A percentile compares a stretch with the other conserved stretches of the same genome.
Conservation (phyloP, 176 grass and related monocot species). For the Zoysia japonica region DNA sequence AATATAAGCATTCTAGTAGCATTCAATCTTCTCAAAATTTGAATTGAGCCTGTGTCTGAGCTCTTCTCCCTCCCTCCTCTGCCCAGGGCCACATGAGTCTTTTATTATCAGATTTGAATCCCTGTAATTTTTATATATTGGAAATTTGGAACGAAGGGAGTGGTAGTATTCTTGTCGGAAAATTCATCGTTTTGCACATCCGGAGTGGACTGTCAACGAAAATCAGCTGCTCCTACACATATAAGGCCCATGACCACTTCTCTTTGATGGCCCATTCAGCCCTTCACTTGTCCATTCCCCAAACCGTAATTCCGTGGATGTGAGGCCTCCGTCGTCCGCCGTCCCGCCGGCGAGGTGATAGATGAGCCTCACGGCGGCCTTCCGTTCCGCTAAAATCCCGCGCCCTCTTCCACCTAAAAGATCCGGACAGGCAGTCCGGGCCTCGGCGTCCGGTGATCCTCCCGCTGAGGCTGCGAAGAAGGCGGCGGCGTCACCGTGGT, state of each 20-base stretch:
- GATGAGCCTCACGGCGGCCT: slow-evolving; percentile 50
- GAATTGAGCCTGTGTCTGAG: too few relatives aligned
- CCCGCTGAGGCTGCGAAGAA: not conserved
- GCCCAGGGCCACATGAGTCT: too few relatives aligned
- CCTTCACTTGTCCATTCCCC: not conserved
- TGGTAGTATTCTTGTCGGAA: too few relatives aligned
- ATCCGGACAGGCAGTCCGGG: not conserved
- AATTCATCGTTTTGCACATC: too few relatives aligned
- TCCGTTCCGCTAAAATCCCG: slow-evolving; percentile 51
- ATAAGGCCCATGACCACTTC: not conserved
- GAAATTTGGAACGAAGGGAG: too few relatives aligned
- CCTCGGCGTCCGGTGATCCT: not conserved
- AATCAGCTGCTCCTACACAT: too few relatives aligned
- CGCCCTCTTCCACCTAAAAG: slow-evolving; percentile 21
- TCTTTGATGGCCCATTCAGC: not conserved
- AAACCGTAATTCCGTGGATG: not conserved
- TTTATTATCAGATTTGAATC: too few relatives aligned
- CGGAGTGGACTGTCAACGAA: too few relatives aligned
- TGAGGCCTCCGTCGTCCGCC: not conserved
- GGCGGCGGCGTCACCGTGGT: slow-evolving; percentile 41
- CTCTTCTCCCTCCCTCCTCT: too few relatives aligned
- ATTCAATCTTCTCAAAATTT: too few relatives aligned
- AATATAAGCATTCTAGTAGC: too few relatives aligned
- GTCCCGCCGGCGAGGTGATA: slow-evolving; percentile 21
- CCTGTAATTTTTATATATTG: too few relatives aligned